Conservation (phyloP, 352 stramenopile genomes). For the Phytophthora foliorum region DNA sequence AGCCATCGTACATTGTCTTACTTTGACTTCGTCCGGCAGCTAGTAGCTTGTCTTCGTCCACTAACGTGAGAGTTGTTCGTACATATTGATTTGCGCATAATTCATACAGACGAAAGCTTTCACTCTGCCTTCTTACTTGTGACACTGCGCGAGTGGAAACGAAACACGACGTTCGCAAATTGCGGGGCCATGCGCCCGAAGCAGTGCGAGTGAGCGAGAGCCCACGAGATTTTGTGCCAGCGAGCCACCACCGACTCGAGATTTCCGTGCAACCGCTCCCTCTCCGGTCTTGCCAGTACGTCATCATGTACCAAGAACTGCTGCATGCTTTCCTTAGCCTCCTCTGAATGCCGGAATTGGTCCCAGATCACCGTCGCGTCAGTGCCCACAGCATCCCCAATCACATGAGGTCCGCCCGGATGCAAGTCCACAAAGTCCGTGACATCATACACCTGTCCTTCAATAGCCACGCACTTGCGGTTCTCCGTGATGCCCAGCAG, state of each 20-base stretch:
- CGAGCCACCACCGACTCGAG: slow-evolving; percentile 43
- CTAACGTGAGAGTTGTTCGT: slow-evolving; percentile 25
- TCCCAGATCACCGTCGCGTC: slow-evolving; percentile 78
- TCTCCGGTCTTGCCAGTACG: slow-evolving; percentile 42
- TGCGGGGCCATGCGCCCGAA: slow-evolving; percentile 54
- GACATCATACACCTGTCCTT: slow-evolving; percentile 74
- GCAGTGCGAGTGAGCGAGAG: slow-evolving; percentile 56
- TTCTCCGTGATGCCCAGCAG: slow-evolving; percentile 49
- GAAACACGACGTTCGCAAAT: slow-evolving; percentile 54
- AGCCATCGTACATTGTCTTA: no score
- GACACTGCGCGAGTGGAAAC: slow-evolving; percentile 40
- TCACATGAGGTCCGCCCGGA: slow-evolving; percentile 75
- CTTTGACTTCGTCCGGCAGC: no score
- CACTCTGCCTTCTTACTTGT: slow-evolving; percentile 13
- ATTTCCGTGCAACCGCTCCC: slow-evolving; percentile 43
- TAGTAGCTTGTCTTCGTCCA: no score
- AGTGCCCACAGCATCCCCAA: slow-evolving; percentile 74
- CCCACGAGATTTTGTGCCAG: slow-evolving; percentile 73
- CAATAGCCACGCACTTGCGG: slow-evolving; percentile 71
- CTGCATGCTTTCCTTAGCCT: slow-evolving; percentile 73
- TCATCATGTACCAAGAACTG: slow-evolving; percentile 64
- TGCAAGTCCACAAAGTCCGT: slow-evolving; percentile 75
- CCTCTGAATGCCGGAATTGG: slow-evolving; percentile 71
- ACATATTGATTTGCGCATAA: slow-evolving; percentile 26
- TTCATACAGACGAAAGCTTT: slow-evolving; percentile 3